Conservation (phyloP, 1,284 basidiomycete genomes). For the Puccinia horiana region DNA sequence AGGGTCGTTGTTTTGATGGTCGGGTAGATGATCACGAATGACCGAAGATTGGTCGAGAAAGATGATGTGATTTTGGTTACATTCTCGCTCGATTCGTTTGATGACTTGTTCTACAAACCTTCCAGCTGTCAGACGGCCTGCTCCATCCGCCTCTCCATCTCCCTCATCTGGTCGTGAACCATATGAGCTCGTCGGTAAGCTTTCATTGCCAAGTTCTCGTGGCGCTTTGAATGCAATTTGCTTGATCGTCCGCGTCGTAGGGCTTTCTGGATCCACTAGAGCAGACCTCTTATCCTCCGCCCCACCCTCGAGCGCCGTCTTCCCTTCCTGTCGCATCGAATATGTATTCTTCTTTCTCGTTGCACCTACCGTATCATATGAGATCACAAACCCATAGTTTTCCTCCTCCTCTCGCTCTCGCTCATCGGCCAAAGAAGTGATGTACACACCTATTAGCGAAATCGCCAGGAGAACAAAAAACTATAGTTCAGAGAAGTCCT, state of each 20-base stretch:
- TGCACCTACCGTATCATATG: slow-evolving; percentile 69
- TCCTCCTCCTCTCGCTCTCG: slow-evolving; percentile 78
- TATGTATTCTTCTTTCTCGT: slow-evolving; percentile 73
- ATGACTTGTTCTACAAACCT: background rate
- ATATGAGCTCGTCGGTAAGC: background rate
- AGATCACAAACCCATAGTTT: slow-evolving; percentile 79
- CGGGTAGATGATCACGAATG: background rate
- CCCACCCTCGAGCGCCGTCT: background rate
- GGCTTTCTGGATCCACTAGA: background rate
- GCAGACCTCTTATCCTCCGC: background rate
- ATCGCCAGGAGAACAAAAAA: slow-evolving; percentile 41
- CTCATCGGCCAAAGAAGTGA: slow-evolving; percentile 84
- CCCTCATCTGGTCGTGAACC: slow-evolving; percentile 61
- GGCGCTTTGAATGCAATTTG: slow-evolving; percentile 25
- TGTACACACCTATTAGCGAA: slow-evolving; percentile 67
- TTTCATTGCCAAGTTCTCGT: background rate
- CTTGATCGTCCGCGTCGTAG: background rate
- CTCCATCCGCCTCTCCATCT: background rate
- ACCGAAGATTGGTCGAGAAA: background rate
- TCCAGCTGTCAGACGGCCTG: slow-evolving; percentile 1
- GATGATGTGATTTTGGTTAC: background rate
- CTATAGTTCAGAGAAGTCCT: background rate
- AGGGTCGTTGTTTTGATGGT: background rate
- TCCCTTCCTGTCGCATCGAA: slow-evolving; percentile 64
- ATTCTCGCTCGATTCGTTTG: background rate